phyloP scores from a whole-genome alignment of 202 grass and related monocot genomes.

The Miscanthus sacchariflorus region DNA sequence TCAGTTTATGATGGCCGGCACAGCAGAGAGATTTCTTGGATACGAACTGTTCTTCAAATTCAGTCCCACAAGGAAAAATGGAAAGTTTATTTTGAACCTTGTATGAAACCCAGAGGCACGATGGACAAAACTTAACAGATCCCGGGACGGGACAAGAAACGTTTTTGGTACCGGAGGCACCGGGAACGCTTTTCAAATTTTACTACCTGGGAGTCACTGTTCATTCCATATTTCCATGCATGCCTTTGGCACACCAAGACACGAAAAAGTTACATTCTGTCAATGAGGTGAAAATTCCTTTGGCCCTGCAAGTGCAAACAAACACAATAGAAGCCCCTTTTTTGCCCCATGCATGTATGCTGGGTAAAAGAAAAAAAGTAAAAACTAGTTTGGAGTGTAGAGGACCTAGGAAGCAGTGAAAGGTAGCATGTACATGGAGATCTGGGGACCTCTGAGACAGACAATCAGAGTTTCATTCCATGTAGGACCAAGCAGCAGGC shows the following conservation, averaged over 20 bases:
- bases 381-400: conserved; percentile 23
- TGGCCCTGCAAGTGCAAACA: conserved; percentile 31
- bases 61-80: neutral
- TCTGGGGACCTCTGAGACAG: conserved; percentile 39
- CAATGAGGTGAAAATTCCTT: neutral
- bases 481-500: conserved; percentile 30
- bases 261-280: conserved; percentile 34
- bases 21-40: neutral
- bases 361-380: neutral
- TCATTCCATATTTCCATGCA: neutral
- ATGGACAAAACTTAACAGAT: conserved; percentile 20
- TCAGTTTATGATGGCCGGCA: neutral
- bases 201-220: neutral
- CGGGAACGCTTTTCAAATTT: neutral
- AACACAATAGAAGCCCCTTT: conserved; percentile 32
- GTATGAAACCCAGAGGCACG: neutral
- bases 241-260: neutral
- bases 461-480: conserved; percentile 32
- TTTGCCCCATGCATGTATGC: conserved; percentile 18
- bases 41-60: neutral
- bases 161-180: conserved; percentile 3
- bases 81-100: neutral
- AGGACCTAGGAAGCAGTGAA: conserved; percentile 60
- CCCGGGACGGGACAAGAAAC: neutral
- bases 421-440: conserved; percentile 42